Evolutionary conservation across 2,329 filamentous ascomycete species (phyloP).

Genomic region (Fusarium setosum): DNA sequence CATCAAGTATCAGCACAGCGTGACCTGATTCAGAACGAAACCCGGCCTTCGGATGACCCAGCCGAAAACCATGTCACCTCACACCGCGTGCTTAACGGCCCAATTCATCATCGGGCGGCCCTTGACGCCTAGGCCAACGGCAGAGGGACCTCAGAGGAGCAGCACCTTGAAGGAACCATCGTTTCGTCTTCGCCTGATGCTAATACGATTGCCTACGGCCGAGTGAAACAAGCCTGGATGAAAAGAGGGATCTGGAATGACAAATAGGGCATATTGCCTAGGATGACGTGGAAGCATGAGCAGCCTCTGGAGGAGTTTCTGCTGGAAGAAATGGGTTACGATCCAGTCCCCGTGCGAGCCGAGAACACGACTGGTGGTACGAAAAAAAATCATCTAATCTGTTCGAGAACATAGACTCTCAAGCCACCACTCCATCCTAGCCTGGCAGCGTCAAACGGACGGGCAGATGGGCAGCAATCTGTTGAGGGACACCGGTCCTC

Average conservation of each 20-base stretch:
- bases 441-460: neutral
- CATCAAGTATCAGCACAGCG: too few relatives aligned
- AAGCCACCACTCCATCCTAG: neutral
- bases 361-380: neutral
- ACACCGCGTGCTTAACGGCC: too few relatives aligned
- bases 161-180: too few relatives aligned
- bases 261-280: neutral
- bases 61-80: too few relatives aligned
- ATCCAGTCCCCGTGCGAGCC: neutral
- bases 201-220: neutral
- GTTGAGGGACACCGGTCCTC: neutral
- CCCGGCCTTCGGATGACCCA: too few relatives aligned
- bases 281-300: slow-evolving; percentile 2
- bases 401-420: neutral
- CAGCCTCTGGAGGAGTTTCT: neutral
- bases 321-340: neutral
- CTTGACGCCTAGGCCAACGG: too few relatives aligned
- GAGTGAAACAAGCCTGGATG: neutral
- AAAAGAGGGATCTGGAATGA: neutral
- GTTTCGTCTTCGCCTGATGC: neutral
- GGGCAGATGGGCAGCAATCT: neutral
- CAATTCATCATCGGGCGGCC: too few relatives aligned
- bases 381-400: neutral
- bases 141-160: too few relatives aligned
- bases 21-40: too few relatives aligned